Evolutionary conservation across 306 rosid genomes (phyloP), one percentile per base, ranked within the genome.

Genomic region (Pueraria montana): DNA sequence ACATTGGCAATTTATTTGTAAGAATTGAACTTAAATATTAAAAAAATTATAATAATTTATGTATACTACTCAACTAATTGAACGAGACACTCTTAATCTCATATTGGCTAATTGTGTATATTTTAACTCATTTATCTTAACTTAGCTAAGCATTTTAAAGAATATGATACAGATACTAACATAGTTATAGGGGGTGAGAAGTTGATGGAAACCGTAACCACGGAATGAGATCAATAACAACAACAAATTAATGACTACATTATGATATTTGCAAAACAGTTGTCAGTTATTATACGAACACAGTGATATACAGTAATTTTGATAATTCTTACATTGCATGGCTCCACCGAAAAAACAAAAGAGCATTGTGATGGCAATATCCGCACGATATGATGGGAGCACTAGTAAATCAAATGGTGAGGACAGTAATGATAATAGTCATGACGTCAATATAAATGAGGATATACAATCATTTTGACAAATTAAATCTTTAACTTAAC

Each of bases 251-350:
- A 6, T 70, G 75, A 7, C 1, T 12, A 20, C 4, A 45, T 6
- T 70, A 43, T 70, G 75, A 70, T 43, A 45, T 70, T 70, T 70
- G 38, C 20, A 13, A 43, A 43, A 68, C 53, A 68, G 74, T 68
- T 42, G 34, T 20, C 34, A 68, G 53, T 40, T 68, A 65, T 68
- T 10, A 67, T 11, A 68, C 11, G 5, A 36, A 66, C 16, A 65
- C 16, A 18, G 50, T 67, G 17, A 43, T 43, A 62, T 14, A 63
- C 43, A 63, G 43, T 63, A 40, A 32, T 63, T 63, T 58, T 43
- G 2, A 38, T 38, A 3, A 34, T 34, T 20, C 32, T 40, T 32
- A 42, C 74, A 69, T 69, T 24, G 6, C 40, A 45, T 70, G 76
- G 58, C 40, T 45, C 76, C 76, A 43, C 76, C 58, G 23, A 70